Evolutionary conservation across 306 rosid species (phyloP), one percentile per base, ranked within the genome.

Genomic region (Vicia villosa): DNA sequence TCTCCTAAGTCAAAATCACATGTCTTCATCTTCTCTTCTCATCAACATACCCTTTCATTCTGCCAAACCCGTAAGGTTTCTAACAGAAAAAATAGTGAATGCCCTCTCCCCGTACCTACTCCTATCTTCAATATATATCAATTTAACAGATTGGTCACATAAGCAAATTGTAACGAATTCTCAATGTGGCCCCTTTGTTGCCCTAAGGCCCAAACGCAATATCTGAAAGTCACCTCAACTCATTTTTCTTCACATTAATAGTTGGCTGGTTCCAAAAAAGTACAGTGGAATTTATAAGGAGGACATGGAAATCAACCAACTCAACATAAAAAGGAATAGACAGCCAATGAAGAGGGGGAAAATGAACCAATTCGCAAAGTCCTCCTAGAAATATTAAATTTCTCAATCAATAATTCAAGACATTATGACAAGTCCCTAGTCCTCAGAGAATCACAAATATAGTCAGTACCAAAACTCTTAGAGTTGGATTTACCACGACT

Each of bases 281-380:
- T 34, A 57, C 16, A 38, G 34, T 36, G 69, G 58, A 61, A 30
- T 40, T 42, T 26, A 38, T 52, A 62, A 37, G 17, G 50, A 34
- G 22, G 50, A 58, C 40, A 12, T 47, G 50, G 36, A n/a, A 51
- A 69, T 49, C 69, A 45, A 55, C 66, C 67, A 69, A 57, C 72
- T 65, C 28, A 51, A 66, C 51, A 38, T 41, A 30, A 45, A 32
- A 51, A 70, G 61, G 22, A 11, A 42, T 34, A 34, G 14, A 55
- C 3, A 10, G 47, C 20, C 72, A 43, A 40, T 21, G 49, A 66
- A 40, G 50, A 67, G 16, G 4, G 19, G 13, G 60, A 6, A 1
- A 52, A 59, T 22, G 28, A 82, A 34, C 42, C 37, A 58, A 21
- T 55, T 9, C 47, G 38, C 16, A 12, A 46, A 63, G 21, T 63